Conservation (phyloP, 768 basidiomycete species). For the Fistulinella prunicolor region DNA sequence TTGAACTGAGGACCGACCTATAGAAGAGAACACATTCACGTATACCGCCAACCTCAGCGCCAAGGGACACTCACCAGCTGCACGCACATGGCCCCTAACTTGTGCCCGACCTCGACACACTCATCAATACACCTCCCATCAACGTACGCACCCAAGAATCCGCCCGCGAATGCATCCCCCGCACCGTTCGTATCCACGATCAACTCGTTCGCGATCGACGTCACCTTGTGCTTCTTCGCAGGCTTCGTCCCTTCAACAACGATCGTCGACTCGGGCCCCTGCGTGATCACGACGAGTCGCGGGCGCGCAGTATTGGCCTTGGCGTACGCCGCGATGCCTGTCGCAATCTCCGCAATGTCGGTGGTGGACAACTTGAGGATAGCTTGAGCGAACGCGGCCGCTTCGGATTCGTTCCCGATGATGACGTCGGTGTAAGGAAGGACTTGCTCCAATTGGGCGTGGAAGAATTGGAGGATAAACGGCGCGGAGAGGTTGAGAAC, state of each 20-base stretch:
- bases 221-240: constrained; percentile 57
- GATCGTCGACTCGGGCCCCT: constrained; percentile 78
- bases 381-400: constrained; percentile 77
- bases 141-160: constrained; percentile 85
- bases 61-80: constrained; percentile 50
- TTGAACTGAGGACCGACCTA: constrained; percentile 56
- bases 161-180: constrained; percentile 96
- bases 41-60: background rate
- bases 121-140: constrained; percentile 76
- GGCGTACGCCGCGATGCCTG: constrained; percentile 65
- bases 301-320: constrained; percentile 77
- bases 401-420: constrained; percentile 97
- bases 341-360: constrained; percentile 67
- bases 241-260: constrained; percentile 60
- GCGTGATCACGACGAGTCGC: constrained; percentile 87
- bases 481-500: constrained; percentile 94
- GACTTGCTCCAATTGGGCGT: constrained; percentile 72
- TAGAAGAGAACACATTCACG: background rate
- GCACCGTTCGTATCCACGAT: constrained; percentile 99
- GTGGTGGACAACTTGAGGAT: constrained; percentile 65
- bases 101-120: constrained; percentile 82
- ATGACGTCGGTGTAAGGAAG: constrained; percentile 84
- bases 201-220: constrained; percentile 50
- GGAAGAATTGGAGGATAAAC: constrained; percentile 95
- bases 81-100: constrained; percentile 81